Evolutionary conservation across 345 rosid genomes (phyloP), one percentile per base, ranked within the genome.

Genomic region (Atalantia buxifolia): DNA sequence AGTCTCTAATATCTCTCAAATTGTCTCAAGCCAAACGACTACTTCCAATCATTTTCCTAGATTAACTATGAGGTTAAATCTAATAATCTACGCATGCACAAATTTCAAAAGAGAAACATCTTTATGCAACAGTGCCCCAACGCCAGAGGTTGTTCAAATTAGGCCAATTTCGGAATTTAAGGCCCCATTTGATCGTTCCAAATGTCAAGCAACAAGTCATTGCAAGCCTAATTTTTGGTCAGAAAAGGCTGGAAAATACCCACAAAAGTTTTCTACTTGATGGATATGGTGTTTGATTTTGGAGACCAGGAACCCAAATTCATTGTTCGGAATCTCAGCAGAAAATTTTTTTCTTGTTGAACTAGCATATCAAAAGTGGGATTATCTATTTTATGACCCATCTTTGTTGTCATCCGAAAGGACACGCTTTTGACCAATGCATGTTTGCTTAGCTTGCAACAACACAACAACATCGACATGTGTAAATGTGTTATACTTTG

Each of bases 171-270:
- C 18, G 50, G 50, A 45, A 2, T 30, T 79, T 76, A 53, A 80
- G 78, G 82, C 42, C 83, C 78, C 78, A 13, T 24, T 14, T 70
- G 24, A 24, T 40, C 60, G 6, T 42, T 62, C 35, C 31, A 18
- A 19, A 35, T 35, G 12, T 21, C 42, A 28, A 31, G 24, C 24
- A 53, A 75, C 8, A 33, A 35, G 45, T 35, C 45, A 21, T 35
- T 18, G 40, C 40, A 28, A 59, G 69, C 83, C 83, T 76, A 80
- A 62, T 48, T 63, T 80, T 69, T 71, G 66, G 72, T 19, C 71
- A 65, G 9, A 42, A 30, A 73, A 60, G 67, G 69, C 45, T 78
- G 78, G 25, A 76, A 53, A 73, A 69, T 63, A 74, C 76, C 76
- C 72, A 65, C 66, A 16, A 62, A 27, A 14, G 36, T 36, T 77